Base-by-base conservation (phyloP, 225 moss, liverwort and hornwort genomes). In the Straminergon stramineum region DNA sequence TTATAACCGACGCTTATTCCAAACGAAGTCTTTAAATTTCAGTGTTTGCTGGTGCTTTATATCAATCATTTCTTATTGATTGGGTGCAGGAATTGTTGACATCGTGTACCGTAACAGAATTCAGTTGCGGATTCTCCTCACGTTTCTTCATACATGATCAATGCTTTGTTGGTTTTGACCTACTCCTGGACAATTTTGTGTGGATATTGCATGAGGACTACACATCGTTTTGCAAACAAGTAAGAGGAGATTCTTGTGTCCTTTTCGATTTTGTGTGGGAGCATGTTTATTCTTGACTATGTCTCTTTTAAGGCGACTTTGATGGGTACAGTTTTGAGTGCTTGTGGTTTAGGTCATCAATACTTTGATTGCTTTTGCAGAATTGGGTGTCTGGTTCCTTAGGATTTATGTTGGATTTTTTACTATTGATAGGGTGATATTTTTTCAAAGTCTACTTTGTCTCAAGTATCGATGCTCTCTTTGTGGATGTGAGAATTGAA, bases 171-270 rank as follows among this genome's bases (percentile, higher is more conserved):
- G 39, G 65, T 81, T 89, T 84, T 43, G 48, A 35, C 48, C 62
- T 51, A 52, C 37, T 51, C 63, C 62, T 34, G 39, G 64, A 64
- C 53, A 23, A 41, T 55, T 77, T 76, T 71, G 93, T 94, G 94
- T 89, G 89, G 91, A 94, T 80, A 89, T 91, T 77, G 90, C 96
- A 28, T 91, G 94, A 87, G 92, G 89, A 76, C 37, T 94, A 93
- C 74, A 92, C 91, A 51, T 88, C 93, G 51, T 89, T 90, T 78
- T 93, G 96, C 88, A 94, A 94, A 91, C 94, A 97, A 90, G 95
- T 95, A 87, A 92, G 91, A 78, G 17, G 51, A 41, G 84, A 84
- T 57, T 57, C 79, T 79, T 77, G 67, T 77, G 67, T 77, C 65
- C 39, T 88, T 84, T 68, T 28, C 11, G 45, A 78, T 78, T 68